Conservation (phyloP, 202 grass and related monocot species). For the Eragrostis tef region DNA sequence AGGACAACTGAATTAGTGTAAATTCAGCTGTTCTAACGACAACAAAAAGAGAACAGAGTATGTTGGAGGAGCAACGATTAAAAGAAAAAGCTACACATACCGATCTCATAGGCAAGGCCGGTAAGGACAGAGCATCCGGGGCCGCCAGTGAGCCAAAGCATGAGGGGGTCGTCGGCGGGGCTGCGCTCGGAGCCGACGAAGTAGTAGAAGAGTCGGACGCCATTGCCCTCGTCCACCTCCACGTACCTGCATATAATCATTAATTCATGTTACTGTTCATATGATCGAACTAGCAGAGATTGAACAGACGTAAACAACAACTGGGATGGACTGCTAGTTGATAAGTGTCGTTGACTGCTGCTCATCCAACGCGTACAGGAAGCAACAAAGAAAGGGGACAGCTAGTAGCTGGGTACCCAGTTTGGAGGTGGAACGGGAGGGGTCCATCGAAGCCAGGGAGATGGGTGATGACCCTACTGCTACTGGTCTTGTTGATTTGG, state of each 20-base stretch:
- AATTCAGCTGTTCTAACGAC: no score
- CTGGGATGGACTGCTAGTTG: no score
- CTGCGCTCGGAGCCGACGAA: constrained; percentile 59
- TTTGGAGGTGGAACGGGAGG: constrained; percentile 52
- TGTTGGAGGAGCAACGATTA: no score
- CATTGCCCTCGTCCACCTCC: constrained; percentile 58
- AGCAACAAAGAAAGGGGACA: no score
- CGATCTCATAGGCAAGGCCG: constrained; percentile 61
- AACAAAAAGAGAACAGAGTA: no score
- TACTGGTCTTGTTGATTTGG: neutral
- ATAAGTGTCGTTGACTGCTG: no score
- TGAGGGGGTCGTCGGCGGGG: constrained; percentile 49
- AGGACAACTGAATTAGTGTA: no score
- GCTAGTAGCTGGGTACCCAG: constrained; percentile 32
- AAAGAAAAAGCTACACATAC: constrained; percentile 15
- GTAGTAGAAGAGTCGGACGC: constrained; percentile 69
- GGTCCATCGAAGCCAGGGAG: constrained; percentile 54
- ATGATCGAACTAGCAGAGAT: no score
- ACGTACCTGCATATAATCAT: constrained; percentile 42
- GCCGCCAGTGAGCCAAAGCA: constrained; percentile 68
- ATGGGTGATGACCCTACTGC: neutral
- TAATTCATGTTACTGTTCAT: neutral
- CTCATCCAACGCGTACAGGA: no score
- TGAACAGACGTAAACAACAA: no score
- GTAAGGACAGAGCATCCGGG: constrained; percentile 65